phyloP scores from a whole-genome alignment of 805 yeast species.

The Candida loeiensis region DNA sequence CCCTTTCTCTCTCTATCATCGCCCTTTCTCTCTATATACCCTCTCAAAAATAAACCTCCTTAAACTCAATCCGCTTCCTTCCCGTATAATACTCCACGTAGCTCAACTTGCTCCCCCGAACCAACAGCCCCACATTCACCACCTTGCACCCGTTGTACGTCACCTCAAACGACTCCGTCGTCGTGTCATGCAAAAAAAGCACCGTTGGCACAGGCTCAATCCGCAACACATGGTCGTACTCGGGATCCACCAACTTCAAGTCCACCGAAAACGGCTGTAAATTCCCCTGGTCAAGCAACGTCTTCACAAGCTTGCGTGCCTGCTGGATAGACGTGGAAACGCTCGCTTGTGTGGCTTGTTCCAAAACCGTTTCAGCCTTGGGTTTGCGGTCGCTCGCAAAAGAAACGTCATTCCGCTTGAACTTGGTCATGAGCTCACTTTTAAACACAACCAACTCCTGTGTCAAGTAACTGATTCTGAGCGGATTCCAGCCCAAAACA shows the following conservation, averaged over 20 bases:
- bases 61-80: conserved; percentile 47
- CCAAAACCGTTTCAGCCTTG: conserved; percentile 15
- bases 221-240: conserved; percentile 63
- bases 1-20: background rate
- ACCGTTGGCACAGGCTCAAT: conserved; percentile 76
- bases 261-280: conserved; percentile 71
- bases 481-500: conserved; percentile 64
- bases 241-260: conserved; percentile 64
- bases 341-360: conserved; percentile 15
- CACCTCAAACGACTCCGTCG: conserved; percentile 68
- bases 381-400: conserved; percentile 42
- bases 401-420: conserved; percentile 65
- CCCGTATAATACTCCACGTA: conserved; percentile 75
- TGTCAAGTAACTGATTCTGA: conserved; percentile 69
- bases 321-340: conserved; percentile 48
- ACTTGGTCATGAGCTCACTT: conserved; percentile 67
- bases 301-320: conserved; percentile 70
- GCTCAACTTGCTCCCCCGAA: conserved; percentile 42
- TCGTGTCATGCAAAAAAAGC: conserved; percentile 61
- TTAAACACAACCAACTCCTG: conserved; percentile 77
- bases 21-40: background rate
- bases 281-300: conserved; percentile 83
- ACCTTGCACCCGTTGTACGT: conserved; percentile 81
- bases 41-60: conserved; percentile 38
- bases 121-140: conserved; percentile 49